Percentiles rank a stretch among this genome's conserved stretches.
Conservation (phyloP, 768 basidiomycete species). For the Podaxis rugospora region DNA sequence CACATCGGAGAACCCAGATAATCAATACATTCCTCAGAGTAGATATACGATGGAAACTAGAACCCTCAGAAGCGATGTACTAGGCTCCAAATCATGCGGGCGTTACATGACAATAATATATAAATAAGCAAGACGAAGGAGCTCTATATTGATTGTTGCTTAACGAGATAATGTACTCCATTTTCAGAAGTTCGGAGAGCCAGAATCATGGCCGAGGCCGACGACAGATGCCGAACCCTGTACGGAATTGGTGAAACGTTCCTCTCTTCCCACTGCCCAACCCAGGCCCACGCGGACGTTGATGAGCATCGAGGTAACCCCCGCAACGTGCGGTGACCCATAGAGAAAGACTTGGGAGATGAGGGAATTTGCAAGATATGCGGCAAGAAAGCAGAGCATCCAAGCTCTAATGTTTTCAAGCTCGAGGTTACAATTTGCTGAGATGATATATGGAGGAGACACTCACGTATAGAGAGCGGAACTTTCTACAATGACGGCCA, state of each 20-base stretch:
- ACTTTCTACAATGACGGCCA: constrained; percentile 2
- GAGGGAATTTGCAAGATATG: background rate
- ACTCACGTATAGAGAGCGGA: background rate
- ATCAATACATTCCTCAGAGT: background rate
- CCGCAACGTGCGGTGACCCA: background rate
- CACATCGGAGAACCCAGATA: background rate
- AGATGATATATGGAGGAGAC: background rate
- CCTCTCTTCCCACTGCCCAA: constrained; percentile 4
- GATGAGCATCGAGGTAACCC: constrained; percentile 5
- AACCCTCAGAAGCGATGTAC: too few species aligned
- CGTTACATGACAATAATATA: background rate
- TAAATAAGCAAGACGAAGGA: background rate
- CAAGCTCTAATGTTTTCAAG: background rate
- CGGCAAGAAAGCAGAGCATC: background rate
- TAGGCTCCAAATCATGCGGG: background rate
- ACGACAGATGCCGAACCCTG: background rate
- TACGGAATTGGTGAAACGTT: background rate
- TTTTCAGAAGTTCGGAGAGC: background rate
- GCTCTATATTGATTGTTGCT: background rate
- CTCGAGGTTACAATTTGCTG: background rate
- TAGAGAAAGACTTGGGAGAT: background rate
- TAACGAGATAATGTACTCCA: background rate
- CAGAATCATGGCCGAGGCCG: background rate
- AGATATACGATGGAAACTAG: background rate
- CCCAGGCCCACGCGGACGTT: constrained; percentile 11